Base-by-base conservation (phyloP, 371 early-diverging fungal genomes). In the Entomophthora muscae region DNA sequence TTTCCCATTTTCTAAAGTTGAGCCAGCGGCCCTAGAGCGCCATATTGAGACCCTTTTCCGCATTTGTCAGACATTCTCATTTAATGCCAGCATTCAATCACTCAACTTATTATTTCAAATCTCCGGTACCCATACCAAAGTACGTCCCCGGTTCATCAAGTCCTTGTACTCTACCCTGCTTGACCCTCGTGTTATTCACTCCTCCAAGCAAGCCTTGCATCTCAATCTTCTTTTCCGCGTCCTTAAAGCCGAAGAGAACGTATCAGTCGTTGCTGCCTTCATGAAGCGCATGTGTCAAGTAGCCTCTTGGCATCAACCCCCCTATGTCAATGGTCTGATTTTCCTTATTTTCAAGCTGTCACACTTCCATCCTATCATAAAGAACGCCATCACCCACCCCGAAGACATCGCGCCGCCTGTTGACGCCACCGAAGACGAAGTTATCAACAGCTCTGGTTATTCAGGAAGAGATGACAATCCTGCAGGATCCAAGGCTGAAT, bases 11-110 rank as follows among this genome's bases (percentile, higher is more conserved):
- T 79, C 92, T 32, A 78, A 88, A 67, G 74, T 94, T 22, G 81
- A 84, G 1, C 85, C 86, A 66, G 76, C 75, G n/a, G 78, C 79
- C 71, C 85, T 83, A 73, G 74, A 70, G 58, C 77, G 80, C 51
- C 88, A 95, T 72, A 73, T 93, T 67, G 80, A 91, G 65, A 82
- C 83, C 28, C 75, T 97, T 32, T 95, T 91, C 81, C 83, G 77
- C 56, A 84, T 95, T 58, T 81, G 88, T 13, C 92, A 95, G 67
- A 76, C 85, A 17, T 85, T 85, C 53, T 85, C 83, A 26, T 95
- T 97, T 70, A 89, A 88, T 68, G 88, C 90, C 13, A 82, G 86
- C 42, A 85, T 97, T 64, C 98, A 95, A 75, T 89, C 98, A 17
- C 78, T 97, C 31, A 79, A 85, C 2, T 80, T 97, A 31, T 79